Conservation (phyloP, 257 asterid species). For the Rauvolfia tetraphylla region DNA sequence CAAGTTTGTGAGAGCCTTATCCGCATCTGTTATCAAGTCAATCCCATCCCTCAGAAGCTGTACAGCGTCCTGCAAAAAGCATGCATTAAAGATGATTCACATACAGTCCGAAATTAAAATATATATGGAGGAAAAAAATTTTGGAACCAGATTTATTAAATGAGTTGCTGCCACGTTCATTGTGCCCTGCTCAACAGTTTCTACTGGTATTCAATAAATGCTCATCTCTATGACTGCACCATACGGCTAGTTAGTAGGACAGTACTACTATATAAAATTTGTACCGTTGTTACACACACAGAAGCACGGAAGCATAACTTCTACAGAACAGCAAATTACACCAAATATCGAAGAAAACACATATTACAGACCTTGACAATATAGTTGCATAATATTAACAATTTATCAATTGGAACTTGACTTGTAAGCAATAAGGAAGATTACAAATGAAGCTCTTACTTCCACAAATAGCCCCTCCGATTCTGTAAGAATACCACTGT, state of each 20-base stretch:
- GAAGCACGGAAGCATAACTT: not conserved
- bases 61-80: conserved; percentile 67
- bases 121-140: not conserved
- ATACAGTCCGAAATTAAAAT: not conserved
- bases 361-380: not conserved
- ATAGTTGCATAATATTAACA: not conserved
- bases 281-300: not conserved
- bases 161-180: not conserved
- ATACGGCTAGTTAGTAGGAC: not conserved
- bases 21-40: conserved; percentile 82
- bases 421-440: not conserved
- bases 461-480: conserved; percentile 69
- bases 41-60: conserved; percentile 83
- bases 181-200: not conserved
- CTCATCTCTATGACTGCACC: not conserved
- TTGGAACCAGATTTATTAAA: not conserved
- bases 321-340: not conserved
- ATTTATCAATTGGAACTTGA: not conserved
- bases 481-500: conserved; percentile 49
- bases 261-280: not conserved
- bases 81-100: conserved; percentile 7
- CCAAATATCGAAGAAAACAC: not conserved
- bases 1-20: conserved; percentile 54
- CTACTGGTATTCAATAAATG: not conserved
- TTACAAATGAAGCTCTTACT: conserved; percentile 33